Base-by-base conservation (phyloP, 2,329 filamentous ascomycete genomes). In the Achaetomium macrosporum region DNA sequence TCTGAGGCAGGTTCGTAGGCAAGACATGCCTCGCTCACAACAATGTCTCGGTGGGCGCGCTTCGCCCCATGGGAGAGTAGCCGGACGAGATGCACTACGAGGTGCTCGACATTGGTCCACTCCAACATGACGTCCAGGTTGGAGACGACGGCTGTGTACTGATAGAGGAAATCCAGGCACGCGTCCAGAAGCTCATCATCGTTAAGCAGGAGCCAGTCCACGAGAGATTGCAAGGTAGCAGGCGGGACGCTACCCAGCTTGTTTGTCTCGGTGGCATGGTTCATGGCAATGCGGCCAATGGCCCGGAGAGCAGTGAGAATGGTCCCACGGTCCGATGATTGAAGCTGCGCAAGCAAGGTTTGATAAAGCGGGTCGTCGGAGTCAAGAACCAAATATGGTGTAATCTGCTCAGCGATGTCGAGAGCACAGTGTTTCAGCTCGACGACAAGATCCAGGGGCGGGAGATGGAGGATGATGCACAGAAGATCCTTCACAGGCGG, bases 101-200 rank as follows among this genome's bases (percentile, higher is more conserved):
- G 76, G 42, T 78, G 76, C 63, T 87, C 82, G 8, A 84, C 73
- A 46, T 83, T 76, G 44, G 85, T 73, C 16, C 79, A 75, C 33
- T 79, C 75, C 11, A 89, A 71, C 17, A 95, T 72, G 6, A 76
- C 82, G 63, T 90, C 87, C 10, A 97, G 85, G 61, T 97, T 99
- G 40, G 87, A 78, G 3, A 86, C 82, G 9, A 90, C 85, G 0
- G 90, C 88, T 0, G 92, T 96, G 70, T 91, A 99, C 66, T 96
- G 90, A 66, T 97, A 97, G 33, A 97, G 78, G 65, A 99, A 95
- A 69, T 99, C 93, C 31, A 99, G 77, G 57, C 88, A 90, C 16
- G 90, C 88, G 64, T 90, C 88, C 61, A 92, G 80, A 13, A 99
- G 76, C 65, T 96, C 92, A 66, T 96, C 90, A 62, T 99, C 93